These are phyloP conservation scores for Martensiomyces pterosporus DNA, from an alignment of 192 early-diverging fungal species.

Conservation along the genomic window DNA sequence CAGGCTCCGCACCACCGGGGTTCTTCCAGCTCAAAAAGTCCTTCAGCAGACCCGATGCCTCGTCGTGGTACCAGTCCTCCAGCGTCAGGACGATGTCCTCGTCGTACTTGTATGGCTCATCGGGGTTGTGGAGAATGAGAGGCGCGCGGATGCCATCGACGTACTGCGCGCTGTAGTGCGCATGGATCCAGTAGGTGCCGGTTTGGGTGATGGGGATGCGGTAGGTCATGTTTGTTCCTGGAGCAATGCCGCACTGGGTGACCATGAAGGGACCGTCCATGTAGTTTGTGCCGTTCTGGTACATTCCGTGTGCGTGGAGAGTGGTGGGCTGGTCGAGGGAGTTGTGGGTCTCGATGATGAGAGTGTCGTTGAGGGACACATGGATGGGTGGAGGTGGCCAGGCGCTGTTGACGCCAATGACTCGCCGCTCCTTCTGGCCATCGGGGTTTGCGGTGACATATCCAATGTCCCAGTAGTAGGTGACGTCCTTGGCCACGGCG, in stretches of 20 bases:
- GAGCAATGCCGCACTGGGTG: conserved; percentile 75
- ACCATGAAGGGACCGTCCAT: conserved; percentile 68
- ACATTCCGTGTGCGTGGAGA: conserved; percentile 76
- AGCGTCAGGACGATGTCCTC: conserved; percentile 63
- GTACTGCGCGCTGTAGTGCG: conserved; percentile 70
- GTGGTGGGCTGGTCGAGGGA: conserved; percentile 58
- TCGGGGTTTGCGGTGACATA: conserved; percentile 66
- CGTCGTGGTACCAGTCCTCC: conserved; percentile 72
- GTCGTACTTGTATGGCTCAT: conserved; percentile 61
- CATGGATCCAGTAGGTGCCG: conserved; percentile 86
- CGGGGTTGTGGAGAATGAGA: conserved; percentile 61
- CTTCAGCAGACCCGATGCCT: conserved; percentile 51
- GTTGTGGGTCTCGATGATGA: conserved; percentile 51
- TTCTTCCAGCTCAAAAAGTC: conserved; percentile 63
- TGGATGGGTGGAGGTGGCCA: conserved; percentile 57
- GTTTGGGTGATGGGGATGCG: conserved; percentile 60
- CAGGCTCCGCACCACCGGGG: conserved; percentile 61
- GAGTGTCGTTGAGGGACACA: conserved; percentile 31
- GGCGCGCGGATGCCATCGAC: conserved; percentile 75
- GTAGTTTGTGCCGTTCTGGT: conserved; percentile 67
- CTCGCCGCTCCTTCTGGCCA: conserved; percentile 58
- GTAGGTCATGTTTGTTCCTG: conserved; percentile 65
- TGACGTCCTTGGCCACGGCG: conserved; percentile 51
- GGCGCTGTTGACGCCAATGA: conserved; percentile 63
- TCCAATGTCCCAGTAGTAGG: conserved; percentile 67